Evolutionary conservation across 495 filamentous ascomycete genomes (phyloP).

Genomic region (Poronia punctata): DNA sequence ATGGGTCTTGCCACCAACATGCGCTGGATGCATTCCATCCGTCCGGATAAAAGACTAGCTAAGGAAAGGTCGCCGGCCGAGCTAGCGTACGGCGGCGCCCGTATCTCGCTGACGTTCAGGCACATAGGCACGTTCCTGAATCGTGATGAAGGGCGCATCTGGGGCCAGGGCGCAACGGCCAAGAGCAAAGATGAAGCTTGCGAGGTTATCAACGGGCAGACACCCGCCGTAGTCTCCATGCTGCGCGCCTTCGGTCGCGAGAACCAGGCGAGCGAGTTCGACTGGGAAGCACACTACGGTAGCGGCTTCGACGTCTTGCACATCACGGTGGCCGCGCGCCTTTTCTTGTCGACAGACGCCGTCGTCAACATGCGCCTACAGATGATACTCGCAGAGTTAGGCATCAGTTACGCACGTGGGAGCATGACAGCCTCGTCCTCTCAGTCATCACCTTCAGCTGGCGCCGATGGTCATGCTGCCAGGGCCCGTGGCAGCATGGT

Average conservation of each 20-base stretch:
- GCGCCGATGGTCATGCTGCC: slow-evolving; percentile 21
- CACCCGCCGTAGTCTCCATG: slow-evolving; percentile 58
- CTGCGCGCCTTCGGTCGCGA: slow-evolving; percentile 77
- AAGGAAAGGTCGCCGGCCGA: slow-evolving; percentile 63
- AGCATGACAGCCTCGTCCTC: too few relatives aligned
- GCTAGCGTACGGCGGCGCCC: slow-evolving; percentile 61
- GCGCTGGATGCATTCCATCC: slow-evolving; percentile 85
- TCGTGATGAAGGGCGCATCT: slow-evolving; percentile 57
- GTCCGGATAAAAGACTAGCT: slow-evolving; percentile 68
- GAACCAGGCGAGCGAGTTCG: slow-evolving; percentile 65
- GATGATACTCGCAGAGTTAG: slow-evolving; percentile 52
- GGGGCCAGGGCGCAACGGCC: slow-evolving; percentile 79
- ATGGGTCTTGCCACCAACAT: slow-evolving; percentile 77
- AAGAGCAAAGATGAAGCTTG: slow-evolving; percentile 55
- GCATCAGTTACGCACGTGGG: slow-evolving; percentile 46
- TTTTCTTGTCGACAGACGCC: slow-evolving; percentile 46
- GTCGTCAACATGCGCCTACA: slow-evolving; percentile 53
- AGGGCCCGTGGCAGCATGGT: slow-evolving; percentile 9
- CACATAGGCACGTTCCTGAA: slow-evolving; percentile 80
- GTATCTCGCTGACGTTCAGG: slow-evolving; percentile 91
- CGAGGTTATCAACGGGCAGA: slow-evolving; percentile 61
- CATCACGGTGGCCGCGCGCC: slow-evolving; percentile 43
- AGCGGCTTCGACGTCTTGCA: slow-evolving; percentile 84
- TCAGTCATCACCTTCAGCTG: slow-evolving; percentile 23
- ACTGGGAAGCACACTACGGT: slow-evolving; percentile 77